Evolutionary conservation across 169 alveolate genomes (phyloP), one percentile per base, ranked within the genome.

Genomic region (Plasmodium berghei): DNA sequence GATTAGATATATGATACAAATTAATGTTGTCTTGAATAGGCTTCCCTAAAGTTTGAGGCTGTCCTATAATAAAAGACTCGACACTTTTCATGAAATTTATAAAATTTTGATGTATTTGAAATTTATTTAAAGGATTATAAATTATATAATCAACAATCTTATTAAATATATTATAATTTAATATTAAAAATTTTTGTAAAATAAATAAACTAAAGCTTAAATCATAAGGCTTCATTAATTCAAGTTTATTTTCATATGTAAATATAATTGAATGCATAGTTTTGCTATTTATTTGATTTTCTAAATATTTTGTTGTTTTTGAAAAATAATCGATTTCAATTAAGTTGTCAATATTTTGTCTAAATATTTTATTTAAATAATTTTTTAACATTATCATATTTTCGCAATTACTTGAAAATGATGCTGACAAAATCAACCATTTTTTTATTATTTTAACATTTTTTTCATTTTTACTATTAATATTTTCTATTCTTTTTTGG

Each of bases 221-320:
- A 64, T 77, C 89, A 24, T 49, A 77, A 48, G 89, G 52, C 9
- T 49, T 69, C 89, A 77, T 64, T 14, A 49, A 55, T 12, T 52
- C 59, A 14, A 77, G 34, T 46, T 77, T 77, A 18, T 48, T 42
- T 26, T 77, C 80, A 16, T 77, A 77, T 6, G 89, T 63, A 34
- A 16, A 64, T 63, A 77, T 77, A 26, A 77, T 56, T 18, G 89
- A 74, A 58, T 77, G 89, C 10, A 77, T 34, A 45, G 77, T 77
- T 77, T 77, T 77, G 49, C 89, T 77, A 70, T 77, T 77, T 22
- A 77, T 77, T 16, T 77, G 89, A 34, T 77, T 77, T 56, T 74
- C 66, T 59, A 77, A 49, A 54, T 77, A 58, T 56, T 77, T 66
- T 8, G 66, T 75, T 0, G 89, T 77, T 77, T 77, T 77, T 24